Evolutionary conservation across 345 rosid genomes (phyloP), one percentile per base, ranked within the genome.

Genomic region (Aurinia saxatilis): DNA sequence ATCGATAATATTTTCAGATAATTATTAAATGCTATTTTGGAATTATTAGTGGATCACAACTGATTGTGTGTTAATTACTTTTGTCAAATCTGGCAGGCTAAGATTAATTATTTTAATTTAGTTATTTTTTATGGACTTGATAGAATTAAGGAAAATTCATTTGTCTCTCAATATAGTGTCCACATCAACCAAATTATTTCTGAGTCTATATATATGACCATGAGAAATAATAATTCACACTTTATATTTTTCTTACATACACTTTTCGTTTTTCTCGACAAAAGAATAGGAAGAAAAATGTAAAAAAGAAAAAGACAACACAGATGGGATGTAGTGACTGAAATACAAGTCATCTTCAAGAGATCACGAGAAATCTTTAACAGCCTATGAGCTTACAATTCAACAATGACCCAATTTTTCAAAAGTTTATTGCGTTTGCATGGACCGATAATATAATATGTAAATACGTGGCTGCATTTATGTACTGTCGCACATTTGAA

Each of bases 311-410:
- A 70, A 48, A 38, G 68, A 47, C 67, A 45, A 25, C 60, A 51
- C 48, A 60, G 67, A 44, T 60, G 67, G 55, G 73, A 53, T 53
- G 27, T 53, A 62, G 63, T 53, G 68, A 72, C 66, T 14, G 80
- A 78, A 67, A 63, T 70, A 81, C 81, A 76, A 62, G 51, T 71
- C 72, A 36, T 59, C 50, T 45, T 68, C 76, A 64, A 40, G 36
- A 66, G 83, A 82, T 82, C 65, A 58, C 10, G 77, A 40, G 54
- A 73, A 78, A 80, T 82, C 82, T 75, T 33, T 42, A 41, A 46
- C 9, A 60, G 80, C 78, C 83, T 76, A 80, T 76, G 52, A 74
- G 72, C 73, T 50, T 59, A 57, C 50, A 70, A n/a, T n/a, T n/a
- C n/a, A n/a, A 65, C 60, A 50, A 53, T 44, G 62, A 61, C 49